Conservation (phyloP, 805 yeast genomes). For the Metschnikowia cerradonensis region DNA sequence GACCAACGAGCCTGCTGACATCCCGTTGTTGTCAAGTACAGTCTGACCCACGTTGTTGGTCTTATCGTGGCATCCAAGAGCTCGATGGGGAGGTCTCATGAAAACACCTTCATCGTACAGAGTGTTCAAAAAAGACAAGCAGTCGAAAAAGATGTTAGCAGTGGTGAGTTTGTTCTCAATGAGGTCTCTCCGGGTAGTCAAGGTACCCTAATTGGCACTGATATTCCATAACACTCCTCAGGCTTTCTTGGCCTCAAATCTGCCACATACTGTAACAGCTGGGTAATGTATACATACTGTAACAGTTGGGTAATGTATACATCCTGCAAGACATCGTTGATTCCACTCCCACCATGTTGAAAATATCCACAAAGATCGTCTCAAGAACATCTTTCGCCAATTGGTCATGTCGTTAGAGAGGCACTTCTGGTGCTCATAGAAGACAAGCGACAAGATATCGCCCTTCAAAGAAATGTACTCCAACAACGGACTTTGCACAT, state of each 20-base stretch:
- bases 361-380: slow-evolving; percentile 81
- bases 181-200: slow-evolving; percentile 70
- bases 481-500: slow-evolving; percentile 85
- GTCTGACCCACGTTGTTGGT: too few relatives aligned
- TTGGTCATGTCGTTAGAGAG: slow-evolving; percentile 49
- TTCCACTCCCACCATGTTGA: slow-evolving; percentile 89
- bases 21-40: too few relatives aligned
- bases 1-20: too few relatives aligned
- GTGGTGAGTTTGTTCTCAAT: slow-evolving; percentile 76
- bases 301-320: slow-evolving; percentile 65
- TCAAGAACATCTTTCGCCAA: slow-evolving; percentile 62
- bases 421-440: slow-evolving; percentile 71
- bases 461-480: slow-evolving; percentile 81
- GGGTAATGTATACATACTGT: slow-evolving; percentile 67
- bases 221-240: slow-evolving; percentile 79
- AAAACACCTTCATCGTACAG: slow-evolving; percentile 60
- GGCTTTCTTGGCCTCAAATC: slow-evolving; percentile 96
- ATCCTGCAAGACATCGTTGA: slow-evolving; percentile 82
- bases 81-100: slow-evolving; percentile 62
- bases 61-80: slow-evolving; percentile 73
- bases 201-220: slow-evolving; percentile 54
- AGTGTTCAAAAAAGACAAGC: slow-evolving; percentile 84
- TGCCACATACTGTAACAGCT: slow-evolving; percentile 69
- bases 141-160: slow-evolving; percentile 80
- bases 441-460: slow-evolving; percentile 63